Base-by-base conservation (phyloP, 1,139 yeast genomes). In the Geotrichum aggregatum region DNA sequence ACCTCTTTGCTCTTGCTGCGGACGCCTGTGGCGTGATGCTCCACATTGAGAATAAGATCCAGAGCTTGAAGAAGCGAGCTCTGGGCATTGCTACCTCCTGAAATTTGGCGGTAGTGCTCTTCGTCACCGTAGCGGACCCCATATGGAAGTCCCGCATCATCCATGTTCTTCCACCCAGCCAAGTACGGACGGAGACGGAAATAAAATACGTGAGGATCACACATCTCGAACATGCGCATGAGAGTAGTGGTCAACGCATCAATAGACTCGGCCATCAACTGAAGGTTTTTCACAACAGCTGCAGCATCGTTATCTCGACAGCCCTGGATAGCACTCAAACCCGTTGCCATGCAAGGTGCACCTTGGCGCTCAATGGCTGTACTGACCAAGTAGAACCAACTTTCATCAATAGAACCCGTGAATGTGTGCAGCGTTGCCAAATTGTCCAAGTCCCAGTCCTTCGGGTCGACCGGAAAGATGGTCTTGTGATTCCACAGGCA, bases 41-140 rank as follows among this genome's bases (percentile, higher is more conserved):
- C 82, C 18, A 91, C 84, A 44, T 82, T 82, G 42, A 91, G 74
- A 14, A 88, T 68, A 26, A 87, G 78, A 65, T 91, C 98, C 58
- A 91, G 73, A 40, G 88, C 84, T 69, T 91, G 97, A 56, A 91
- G 86, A 59, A 89, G 74, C 1, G 96, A 87, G 47, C 92, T 82
- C 69, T 91, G 98, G 0, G 96, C 97, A 66, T 91, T 91, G 11
- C 96, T 87, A 0, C 98, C 98, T 22, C 98, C 98, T 5, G 95
- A 76, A 66, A 79, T 86, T 30, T 76, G 68, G 57, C 87, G 75
- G 52, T 82, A 84, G 21, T 63, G 68, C 2, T 52, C 51, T 56
- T 85, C 91, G 52, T 78, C 73, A 5, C 96, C 96, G 65, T 89
- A 89, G 47, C 76, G 71, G 1, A 89, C 83, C 0, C 97, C 97